Percentiles rank a stretch among this genome's conserved stretches.
phyloP scores from a whole-genome alignment of 352 stramenopile genomes.

The Phytophthora agathidicida region DNA sequence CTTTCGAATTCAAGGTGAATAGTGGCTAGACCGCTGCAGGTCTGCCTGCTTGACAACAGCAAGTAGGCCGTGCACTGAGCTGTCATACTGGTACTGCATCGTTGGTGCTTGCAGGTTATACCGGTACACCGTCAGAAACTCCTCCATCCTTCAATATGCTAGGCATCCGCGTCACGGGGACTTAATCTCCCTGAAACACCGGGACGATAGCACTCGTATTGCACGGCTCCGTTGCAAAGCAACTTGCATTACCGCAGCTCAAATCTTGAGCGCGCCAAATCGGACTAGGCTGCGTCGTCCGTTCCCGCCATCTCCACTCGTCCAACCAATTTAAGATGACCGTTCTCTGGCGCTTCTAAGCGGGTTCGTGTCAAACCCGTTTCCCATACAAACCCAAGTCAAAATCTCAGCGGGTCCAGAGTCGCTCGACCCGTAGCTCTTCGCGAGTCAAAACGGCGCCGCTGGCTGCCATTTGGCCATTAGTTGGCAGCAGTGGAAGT shows the following conservation, averaged over 20 bases:
- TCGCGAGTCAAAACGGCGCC: slow-evolving; percentile 18
- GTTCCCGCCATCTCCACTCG: slow-evolving; percentile 27
- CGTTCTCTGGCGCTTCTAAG: slow-evolving; percentile 2
- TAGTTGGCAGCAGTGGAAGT: slow-evolving; percentile 25
- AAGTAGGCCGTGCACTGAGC: too few relatives aligned
- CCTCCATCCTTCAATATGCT: too few relatives aligned
- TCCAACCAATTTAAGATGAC: slow-evolving; percentile 30
- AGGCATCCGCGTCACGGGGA: background rate
- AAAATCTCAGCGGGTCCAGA: background rate
- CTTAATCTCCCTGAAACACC: background rate
- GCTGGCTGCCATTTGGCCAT: slow-evolving; percentile 25
- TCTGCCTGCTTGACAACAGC: too few relatives aligned
- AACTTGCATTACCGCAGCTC: background rate
- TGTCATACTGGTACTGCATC: too few relatives aligned
- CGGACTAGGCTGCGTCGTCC: background rate
- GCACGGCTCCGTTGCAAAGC: too few relatives aligned
- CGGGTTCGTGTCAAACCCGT: slow-evolving; percentile 13
- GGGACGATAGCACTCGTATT: background rate
- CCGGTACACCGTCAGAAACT: too few relatives aligned
- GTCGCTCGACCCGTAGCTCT: slow-evolving; percentile 24
- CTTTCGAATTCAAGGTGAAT: too few relatives aligned
- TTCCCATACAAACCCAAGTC: slow-evolving; percentile 19
- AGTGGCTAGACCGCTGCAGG: too few relatives aligned
- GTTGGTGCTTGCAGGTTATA: too few relatives aligned
- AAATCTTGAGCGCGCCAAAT: slow-evolving; percentile 26